phyloP scores from a whole-genome alignment of 176 grass and related monocot genomes.

The Melocanna baccifera region DNA sequence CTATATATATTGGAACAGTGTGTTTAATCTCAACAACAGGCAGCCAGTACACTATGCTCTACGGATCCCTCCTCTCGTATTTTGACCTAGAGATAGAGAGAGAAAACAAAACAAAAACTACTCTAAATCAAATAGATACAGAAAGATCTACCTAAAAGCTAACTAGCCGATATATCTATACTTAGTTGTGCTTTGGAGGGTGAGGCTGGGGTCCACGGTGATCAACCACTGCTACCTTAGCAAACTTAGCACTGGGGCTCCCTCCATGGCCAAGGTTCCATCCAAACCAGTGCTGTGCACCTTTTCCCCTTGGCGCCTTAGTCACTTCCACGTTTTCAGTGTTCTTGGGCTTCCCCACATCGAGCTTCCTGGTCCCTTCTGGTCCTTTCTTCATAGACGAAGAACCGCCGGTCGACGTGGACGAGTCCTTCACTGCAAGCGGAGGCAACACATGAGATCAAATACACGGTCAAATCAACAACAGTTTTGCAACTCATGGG shows the following conservation, averaged over 20 bases:
- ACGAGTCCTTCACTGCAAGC: conserved; percentile 24
- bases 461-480: not conserved
- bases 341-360: not conserved
- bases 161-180: not conserved
- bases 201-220: conserved; percentile 49
- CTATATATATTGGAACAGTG: not conserved
- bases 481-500: no score
- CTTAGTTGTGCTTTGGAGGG: conserved; percentile 61
- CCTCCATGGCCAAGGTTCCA: not conserved
- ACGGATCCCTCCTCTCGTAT: conserved; percentile 21
- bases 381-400: not conserved
- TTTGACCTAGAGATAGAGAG: conserved; percentile 1
- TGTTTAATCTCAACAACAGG: conserved; percentile 1
- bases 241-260: not conserved
- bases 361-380: conserved; percentile 4
- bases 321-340: not conserved
- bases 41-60: conserved; percentile 20
- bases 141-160: not conserved
- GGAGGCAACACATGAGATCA: not conserved
- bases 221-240: conserved; percentile 23
- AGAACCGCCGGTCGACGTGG: not conserved
- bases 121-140: conserved; percentile 37
- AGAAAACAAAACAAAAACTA: conserved; percentile 22
- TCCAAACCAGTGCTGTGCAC: not conserved
- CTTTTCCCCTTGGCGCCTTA: not conserved